phyloP scores from a whole-genome alignment of 768 basidiomycete species.

The Rhodotorula taiwanensis region DNA sequence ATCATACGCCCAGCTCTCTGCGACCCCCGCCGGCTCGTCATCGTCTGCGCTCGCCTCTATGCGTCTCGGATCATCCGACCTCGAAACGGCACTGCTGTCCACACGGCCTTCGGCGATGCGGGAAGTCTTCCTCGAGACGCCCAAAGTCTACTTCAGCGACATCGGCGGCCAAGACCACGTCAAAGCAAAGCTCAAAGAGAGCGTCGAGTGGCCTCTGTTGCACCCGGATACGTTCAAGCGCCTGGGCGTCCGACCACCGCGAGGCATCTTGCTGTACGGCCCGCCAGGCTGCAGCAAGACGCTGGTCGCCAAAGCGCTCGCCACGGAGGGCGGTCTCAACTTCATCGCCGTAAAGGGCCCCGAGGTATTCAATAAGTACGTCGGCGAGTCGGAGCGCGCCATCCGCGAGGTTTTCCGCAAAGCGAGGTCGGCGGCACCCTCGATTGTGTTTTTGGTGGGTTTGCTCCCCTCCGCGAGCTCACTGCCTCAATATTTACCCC shows the following conservation, averaged over 20 bases:
- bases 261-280: constrained; percentile 89
- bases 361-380: constrained; percentile 92
- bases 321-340: constrained; percentile 89
- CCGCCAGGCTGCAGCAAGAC: constrained; percentile 99
- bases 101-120: constrained; percentile 92
- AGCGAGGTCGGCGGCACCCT: constrained; percentile 85
- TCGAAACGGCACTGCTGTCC: constrained; percentile 62
- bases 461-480: too few species aligned
- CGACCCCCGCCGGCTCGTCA: background rate
- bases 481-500: too few species aligned
- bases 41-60: constrained; percentile 43
- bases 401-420: constrained; percentile 93
- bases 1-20: constrained; percentile 46
- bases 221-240: constrained; percentile 80
- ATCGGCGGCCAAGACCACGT: constrained; percentile 78
- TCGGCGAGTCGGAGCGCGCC: constrained; percentile 92
- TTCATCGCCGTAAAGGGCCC: constrained; percentile 97
- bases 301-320: constrained; percentile 89
- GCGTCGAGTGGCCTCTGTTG: constrained; percentile 88
- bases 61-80: constrained; percentile 55
- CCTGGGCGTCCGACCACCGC: constrained; percentile 78
- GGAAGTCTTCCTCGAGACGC: constrained; percentile 80
- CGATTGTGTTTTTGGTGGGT: constrained; percentile 93
- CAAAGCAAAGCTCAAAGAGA: constrained; percentile 79
- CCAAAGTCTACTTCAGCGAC: constrained; percentile 72